Conservation (phyloP, 345 rosid species). For the Melaleuca alternifolia region DNA sequence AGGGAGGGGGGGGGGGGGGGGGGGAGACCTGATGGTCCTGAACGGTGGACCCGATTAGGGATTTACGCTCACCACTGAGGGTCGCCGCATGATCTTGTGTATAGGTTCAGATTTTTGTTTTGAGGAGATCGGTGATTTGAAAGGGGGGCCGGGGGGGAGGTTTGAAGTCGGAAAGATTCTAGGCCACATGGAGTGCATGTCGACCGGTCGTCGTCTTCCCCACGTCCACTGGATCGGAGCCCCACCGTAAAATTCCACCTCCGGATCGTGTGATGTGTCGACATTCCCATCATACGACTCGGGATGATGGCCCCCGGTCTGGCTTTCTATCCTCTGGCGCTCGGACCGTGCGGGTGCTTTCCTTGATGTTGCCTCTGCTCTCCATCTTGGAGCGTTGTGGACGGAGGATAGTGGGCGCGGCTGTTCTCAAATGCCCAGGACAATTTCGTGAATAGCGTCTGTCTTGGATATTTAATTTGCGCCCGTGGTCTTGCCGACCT, state of each 20-base stretch:
- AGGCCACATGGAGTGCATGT: constrained; percentile 7
- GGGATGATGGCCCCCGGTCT: background rate
- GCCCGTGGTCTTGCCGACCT: too few relatives aligned
- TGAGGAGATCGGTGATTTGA: background rate
- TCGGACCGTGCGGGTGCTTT: too few relatives aligned
- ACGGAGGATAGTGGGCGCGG: background rate
- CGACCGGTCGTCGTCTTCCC: background rate
- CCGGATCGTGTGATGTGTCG: background rate
- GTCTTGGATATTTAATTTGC: background rate
- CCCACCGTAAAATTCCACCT: background rate
- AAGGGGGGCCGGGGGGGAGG: background rate
- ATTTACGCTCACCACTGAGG: constrained; percentile 15
- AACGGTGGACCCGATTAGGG: background rate
- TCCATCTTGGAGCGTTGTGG: background rate
- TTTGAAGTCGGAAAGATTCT: background rate
- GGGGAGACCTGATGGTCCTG: constrained; percentile 1
- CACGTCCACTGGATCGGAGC: background rate
- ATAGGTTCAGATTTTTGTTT: background rate
- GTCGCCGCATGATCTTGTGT: constrained; percentile 29
- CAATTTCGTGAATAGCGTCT: background rate
- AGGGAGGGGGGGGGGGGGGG: too few relatives aligned
- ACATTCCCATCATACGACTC: background rate
- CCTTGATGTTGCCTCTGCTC: background rate
- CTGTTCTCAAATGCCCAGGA: background rate
- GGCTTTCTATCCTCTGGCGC: background rate